These are phyloP conservation scores for Fraxinus albicans DNA, from an alignment of 305 asterid species.

Conservation along the genomic window DNA sequence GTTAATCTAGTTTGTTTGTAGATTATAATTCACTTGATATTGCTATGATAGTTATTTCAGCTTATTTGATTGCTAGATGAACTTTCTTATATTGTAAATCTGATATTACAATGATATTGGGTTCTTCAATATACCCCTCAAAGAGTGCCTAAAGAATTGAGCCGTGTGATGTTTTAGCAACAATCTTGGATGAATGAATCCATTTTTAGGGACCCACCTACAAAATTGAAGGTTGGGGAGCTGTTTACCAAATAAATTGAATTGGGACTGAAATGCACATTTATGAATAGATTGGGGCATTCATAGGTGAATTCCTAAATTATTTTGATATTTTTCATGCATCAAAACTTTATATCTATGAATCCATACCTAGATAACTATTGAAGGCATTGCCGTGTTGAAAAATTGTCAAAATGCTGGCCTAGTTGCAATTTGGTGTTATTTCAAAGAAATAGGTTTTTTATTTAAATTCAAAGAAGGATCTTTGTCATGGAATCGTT, in stretches of 20 bases:
- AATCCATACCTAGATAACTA: background rate
- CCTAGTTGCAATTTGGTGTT: background rate
- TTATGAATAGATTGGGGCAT: background rate
- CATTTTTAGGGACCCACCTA: background rate
- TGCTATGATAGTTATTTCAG: background rate
- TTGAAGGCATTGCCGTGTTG: background rate
- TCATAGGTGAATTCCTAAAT: background rate
- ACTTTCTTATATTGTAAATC: background rate
- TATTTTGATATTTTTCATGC: background rate
- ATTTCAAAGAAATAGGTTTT: background rate
- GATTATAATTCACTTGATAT: conserved; percentile 7
- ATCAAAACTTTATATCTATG: background rate
- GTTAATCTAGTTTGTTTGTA: conserved; percentile 11
- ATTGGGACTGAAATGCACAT: background rate
- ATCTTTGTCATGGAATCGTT: background rate
- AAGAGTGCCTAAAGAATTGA: background rate
- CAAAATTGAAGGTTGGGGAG: conserved; percentile 1
- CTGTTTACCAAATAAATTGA: background rate
- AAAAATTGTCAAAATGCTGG: background rate
- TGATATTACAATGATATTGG: background rate
- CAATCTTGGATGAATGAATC: background rate
- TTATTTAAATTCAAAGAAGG: background rate
- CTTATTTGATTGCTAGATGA: conserved; percentile 8
- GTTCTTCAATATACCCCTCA: background rate
- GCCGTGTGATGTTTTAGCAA: background rate